These are phyloP conservation scores for Fusarium sp. DNA, from an alignment of 2,329 filamentous ascomycete species.

Conservation along the genomic window DNA sequence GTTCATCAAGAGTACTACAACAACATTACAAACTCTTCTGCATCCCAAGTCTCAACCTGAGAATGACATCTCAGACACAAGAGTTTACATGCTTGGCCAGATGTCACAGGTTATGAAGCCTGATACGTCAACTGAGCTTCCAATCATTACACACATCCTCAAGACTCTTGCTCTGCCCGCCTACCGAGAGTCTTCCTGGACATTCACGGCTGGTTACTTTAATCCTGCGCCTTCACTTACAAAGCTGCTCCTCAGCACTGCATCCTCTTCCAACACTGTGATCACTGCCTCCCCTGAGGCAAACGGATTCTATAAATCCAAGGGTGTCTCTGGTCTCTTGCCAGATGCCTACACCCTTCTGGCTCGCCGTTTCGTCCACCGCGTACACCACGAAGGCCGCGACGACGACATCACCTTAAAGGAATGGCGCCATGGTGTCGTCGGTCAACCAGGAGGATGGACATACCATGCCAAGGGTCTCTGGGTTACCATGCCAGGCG, in stretches of 20 bases:
- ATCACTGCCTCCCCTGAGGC: slow-evolving; percentile 93
- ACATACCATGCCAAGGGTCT: slow-evolving; percentile 98
- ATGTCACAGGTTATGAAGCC: slow-evolving; percentile 85
- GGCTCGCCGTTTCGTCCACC: slow-evolving; percentile 81
- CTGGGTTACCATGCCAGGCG: slow-evolving; percentile 81
- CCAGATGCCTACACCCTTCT: slow-evolving; percentile 94
- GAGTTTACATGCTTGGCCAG: slow-evolving; percentile 87
- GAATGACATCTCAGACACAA: slow-evolving; percentile 65
- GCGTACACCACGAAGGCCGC: slow-evolving; percentile 58
- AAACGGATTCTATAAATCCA: slow-evolving; percentile 93
- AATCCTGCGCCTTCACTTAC: slow-evolving; percentile 92
- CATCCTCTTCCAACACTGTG: slow-evolving; percentile 78
- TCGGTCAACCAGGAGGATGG: slow-evolving; percentile 87
- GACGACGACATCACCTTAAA: slow-evolving; percentile 75
- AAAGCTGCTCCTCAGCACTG: slow-evolving; percentile 79
- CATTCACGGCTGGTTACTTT: slow-evolving; percentile 98
- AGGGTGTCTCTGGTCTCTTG: slow-evolving; percentile 88
- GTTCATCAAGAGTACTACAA: slow-evolving; percentile 77
- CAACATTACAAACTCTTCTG: slow-evolving; percentile 74
- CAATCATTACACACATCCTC: slow-evolving; percentile 80
- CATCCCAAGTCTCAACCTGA: slow-evolving; percentile 47
- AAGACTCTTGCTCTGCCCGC: slow-evolving; percentile 71
- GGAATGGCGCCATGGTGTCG: slow-evolving; percentile 88
- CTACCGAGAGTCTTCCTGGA: slow-evolving; percentile 82
- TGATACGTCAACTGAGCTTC: slow-evolving; percentile 88